These are phyloP conservation scores for Pleurotus giganteus DNA, from an alignment of 768 basidiomycete genomes.

Conservation along the genomic window DNA sequence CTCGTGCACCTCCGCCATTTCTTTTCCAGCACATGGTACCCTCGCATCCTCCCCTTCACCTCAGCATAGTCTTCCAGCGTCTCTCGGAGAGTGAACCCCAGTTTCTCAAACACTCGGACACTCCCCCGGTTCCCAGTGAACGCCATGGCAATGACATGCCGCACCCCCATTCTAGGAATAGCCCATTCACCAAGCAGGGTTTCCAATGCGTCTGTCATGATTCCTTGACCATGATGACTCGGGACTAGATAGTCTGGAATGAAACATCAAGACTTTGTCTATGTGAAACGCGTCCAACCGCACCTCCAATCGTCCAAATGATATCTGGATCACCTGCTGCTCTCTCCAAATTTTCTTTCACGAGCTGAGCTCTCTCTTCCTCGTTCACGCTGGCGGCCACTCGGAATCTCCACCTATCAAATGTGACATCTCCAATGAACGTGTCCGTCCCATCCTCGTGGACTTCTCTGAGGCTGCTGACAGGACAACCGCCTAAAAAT, in stretches of 20 bases:
- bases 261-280: background rate
- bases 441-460: constrained; percentile 24
- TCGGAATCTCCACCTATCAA: constrained; percentile 26
- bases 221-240: constrained; percentile 63
- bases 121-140: constrained; percentile 59
- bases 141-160: constrained; percentile 40
- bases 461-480: constrained; percentile 43
- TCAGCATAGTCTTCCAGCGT: constrained; percentile 36
- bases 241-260: constrained; percentile 57
- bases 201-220: constrained; percentile 67
- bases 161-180: constrained; percentile 61
- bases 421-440: constrained; percentile 30
- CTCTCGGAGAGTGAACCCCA: constrained; percentile 46
- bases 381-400: constrained; percentile 23
- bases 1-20: background rate
- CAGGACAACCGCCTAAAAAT: constrained; percentile 34
- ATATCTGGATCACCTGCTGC: constrained; percentile 43
- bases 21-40: constrained; percentile 36
- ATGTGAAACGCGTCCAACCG: background rate
- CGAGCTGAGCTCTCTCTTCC: constrained; percentile 13
- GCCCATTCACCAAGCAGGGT: constrained; percentile 58
- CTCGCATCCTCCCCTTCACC: constrained; percentile 35
- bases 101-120: constrained; percentile 64
- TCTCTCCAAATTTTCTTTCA: constrained; percentile 35
- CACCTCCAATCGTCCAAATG: constrained; percentile 51